Evolutionary conservation across 371 early-diverging fungal genomes (phyloP), one percentile per base, ranked within the genome.

Genomic region (Zopfochytrium polystomum): DNA sequence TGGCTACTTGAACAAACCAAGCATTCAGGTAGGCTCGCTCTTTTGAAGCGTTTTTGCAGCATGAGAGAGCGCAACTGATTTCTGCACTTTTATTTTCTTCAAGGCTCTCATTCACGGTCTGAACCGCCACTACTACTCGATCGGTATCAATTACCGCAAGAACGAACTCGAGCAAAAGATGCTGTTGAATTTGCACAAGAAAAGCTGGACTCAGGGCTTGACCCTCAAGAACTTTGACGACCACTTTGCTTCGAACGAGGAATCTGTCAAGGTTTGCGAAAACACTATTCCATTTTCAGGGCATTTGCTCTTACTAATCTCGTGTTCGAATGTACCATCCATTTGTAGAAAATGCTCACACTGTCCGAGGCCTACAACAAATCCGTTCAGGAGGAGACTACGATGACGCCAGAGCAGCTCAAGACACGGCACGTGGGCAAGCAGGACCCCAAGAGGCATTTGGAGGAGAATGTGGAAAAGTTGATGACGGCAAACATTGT

Each of bases 61-160:
- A n/a, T n/a, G n/a, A n/a, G n/a, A n/a, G n/a, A n/a, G n/a, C n/a
- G n/a, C n/a, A n/a, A 27, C 11, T 47, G 45, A 20, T 25, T 58
- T 15, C 52, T 48, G 52, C 20, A 42, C 44, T 60, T 23, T 57
- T 26, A 32, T 25, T 34, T 38, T 55, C 46, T 42, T 51, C 25
- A 67, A 89, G 80, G 96, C 99, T 25, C 81, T 99, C 60, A 92
- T 99, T 53, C 99, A 99, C 75, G 99, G 99, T 11, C 78, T 99
- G 50, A 99, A 99, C 84, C 88, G 99, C 56, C 98, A 98, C 70
- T 99, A 99, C 78, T 99, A 99, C 76, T 96, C 98, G 20, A 93
- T 99, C 62, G 95, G 94, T 48, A 99, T 99, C 71, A 92, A 96
- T 68, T 99, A 99, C 80, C 87, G 96, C 66, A 99, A 99, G 79